Evolutionary conservation across 2,329 filamentous ascomycete genomes (phyloP), one percentile per base, ranked within the genome.

Genomic region (Fusarium dlaminii): DNA sequence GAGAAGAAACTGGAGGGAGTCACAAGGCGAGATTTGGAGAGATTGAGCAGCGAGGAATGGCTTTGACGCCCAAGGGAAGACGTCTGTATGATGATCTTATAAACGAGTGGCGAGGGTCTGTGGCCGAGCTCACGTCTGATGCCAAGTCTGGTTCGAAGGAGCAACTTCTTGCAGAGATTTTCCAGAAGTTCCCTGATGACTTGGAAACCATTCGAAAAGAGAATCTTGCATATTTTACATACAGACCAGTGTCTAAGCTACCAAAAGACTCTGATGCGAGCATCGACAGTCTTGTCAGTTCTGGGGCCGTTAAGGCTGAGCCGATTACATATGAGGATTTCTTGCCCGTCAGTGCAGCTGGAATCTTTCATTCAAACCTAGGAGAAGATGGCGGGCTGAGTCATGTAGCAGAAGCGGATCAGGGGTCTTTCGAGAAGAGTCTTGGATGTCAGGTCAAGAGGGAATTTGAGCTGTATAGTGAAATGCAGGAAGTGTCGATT

Each of bases 321-420:
- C 85, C 87, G 5, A 82, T 89, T 24, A 87, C 84, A 1, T 89
- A 89, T 63, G 87, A 89, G 65, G 87, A 89, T 61, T 89, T 89
- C 54, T 78, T 89, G 8, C 87, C 87, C 0, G 77, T 89, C 5
- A 87, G 86, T 3, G 87, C 87, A 0, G 87, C 86, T 1, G 87
- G 87, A 0, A 89, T 89, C 43, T 87, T 87, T 68, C 82, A 82
- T 43, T 86, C 85, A 1, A 87, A 86, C 27, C 73, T 86, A 2
- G 68, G 70, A 1, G 43, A 40, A 7, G 61, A 60, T 11, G 34
- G 34, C 2, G 39, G 64, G 1, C 27, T 66, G 42, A 64, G n/a
- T 5, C 49, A 42, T 14, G 18, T 14, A 5, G 24, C 20, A 9
- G 65, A 34, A 13, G 49, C 66, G 3, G 66, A 69, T 22, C 43